These are phyloP conservation scores for Melocanna baccifera DNA, from an alignment of 176 grass and related monocot species.

Conservation along the genomic window DNA sequence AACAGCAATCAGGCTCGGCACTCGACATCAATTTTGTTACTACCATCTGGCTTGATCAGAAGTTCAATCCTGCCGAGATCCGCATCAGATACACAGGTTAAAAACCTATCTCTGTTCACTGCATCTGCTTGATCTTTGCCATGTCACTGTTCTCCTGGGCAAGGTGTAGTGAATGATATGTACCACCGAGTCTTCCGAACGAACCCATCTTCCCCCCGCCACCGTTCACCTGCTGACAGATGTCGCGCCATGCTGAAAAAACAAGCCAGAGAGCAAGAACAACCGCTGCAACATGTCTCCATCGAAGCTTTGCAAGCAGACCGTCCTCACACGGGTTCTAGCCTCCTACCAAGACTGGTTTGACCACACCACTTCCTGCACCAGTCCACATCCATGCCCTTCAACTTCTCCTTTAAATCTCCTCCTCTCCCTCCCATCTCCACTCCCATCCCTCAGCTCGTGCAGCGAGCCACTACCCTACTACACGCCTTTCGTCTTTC, in stretches of 20 bases:
- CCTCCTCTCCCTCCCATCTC: slow-evolving; percentile 45
- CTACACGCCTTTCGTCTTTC: slow-evolving; percentile 11
- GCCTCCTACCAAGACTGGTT: neutral
- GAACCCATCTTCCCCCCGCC: neutral
- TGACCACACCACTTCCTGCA: slow-evolving; percentile 33
- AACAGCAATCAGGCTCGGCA: slow-evolving; percentile 10
- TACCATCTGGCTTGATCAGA: too few relatives aligned
- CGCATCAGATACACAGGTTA: neutral
- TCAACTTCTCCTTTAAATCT: slow-evolving; percentile 61
- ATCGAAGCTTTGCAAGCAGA: slow-evolving; percentile 29
- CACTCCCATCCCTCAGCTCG: slow-evolving; percentile 31
- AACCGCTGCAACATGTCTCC: slow-evolving; percentile 8
- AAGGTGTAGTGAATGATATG: slow-evolving; percentile 13
- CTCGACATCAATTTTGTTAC: slow-evolving; percentile 2
- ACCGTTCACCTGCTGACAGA: slow-evolving; percentile 10
- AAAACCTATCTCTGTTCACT: neutral
- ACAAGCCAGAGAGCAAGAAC: slow-evolving; percentile 14
- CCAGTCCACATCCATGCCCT: slow-evolving; percentile 16
- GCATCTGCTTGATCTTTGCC: neutral
- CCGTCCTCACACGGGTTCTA: slow-evolving; percentile 13
- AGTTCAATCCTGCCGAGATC: neutral
- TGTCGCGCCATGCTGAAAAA: slow-evolving; percentile 18
- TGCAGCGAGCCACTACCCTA: slow-evolving; percentile 10
- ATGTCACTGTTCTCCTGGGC: slow-evolving; percentile 14
- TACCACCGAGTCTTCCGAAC: neutral